Percentiles rank a stretch among this genome's conserved stretches.
These are phyloP conservation scores for Nitzschia inconspicua DNA, from an alignment of 108 stramenopile species.

Conservation along the genomic window DNA sequence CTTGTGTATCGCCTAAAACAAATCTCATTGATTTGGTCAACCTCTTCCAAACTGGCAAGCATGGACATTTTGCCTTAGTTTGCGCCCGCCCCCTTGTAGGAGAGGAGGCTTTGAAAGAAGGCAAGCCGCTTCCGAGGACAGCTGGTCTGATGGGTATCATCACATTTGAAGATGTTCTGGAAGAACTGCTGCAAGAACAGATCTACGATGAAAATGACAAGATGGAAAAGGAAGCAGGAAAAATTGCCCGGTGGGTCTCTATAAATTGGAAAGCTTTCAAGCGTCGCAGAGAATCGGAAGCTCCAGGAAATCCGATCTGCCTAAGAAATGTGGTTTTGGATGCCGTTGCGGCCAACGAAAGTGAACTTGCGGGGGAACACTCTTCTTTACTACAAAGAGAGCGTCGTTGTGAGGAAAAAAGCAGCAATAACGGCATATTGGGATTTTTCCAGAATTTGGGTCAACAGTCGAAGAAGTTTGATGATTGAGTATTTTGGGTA, in stretches of 20 bases:
- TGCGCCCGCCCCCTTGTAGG: conserved; percentile 56
- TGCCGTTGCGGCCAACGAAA: conserved; percentile 5
- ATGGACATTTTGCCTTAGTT: conserved; percentile 76
- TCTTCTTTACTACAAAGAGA: background rate
- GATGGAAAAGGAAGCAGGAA: conserved; percentile 20
- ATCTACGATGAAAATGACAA: conserved; percentile 76
- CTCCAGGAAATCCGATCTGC: background rate
- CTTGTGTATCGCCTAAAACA: conserved; percentile 61
- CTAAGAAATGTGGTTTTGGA: conserved; percentile 4
- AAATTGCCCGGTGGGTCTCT: conserved; percentile 33
- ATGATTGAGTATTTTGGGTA: too few relatives aligned
- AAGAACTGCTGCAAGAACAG: conserved; percentile 74
- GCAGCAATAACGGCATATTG: background rate
- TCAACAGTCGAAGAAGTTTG: too few relatives aligned
- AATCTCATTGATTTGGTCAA: conserved; percentile 73
- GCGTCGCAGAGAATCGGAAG: conserved; percentile 14
- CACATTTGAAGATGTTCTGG: conserved; percentile 78
- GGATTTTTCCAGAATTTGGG: too few relatives aligned
- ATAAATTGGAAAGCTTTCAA: conserved; percentile 42
- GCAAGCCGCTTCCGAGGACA: conserved; percentile 43
- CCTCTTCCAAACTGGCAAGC: conserved; percentile 65
- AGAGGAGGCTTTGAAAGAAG: conserved; percentile 39
- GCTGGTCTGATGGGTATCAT: conserved; percentile 77
- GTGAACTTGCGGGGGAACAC: background rate
- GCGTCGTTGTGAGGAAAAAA: background rate